Evolutionary conservation across 345 rosid species (phyloP).

Genomic region (Citrus unshiu): DNA sequence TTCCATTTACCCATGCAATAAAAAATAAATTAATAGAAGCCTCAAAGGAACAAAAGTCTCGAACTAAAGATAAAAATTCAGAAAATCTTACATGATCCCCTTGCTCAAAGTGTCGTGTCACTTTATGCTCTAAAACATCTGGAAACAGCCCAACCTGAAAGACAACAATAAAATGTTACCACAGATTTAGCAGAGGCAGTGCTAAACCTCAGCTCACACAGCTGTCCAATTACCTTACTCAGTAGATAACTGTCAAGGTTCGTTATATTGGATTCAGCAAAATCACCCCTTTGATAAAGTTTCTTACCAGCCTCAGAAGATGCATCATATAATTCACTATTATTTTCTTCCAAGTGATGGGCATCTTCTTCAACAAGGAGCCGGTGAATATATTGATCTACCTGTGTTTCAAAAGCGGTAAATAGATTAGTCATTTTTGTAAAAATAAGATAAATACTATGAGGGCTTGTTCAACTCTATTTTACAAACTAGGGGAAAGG

Average conservation of each 20-base stretch:
- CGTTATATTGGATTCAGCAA: slow-evolving; percentile 58
- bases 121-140: slow-evolving; percentile 78
- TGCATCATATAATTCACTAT: slow-evolving; percentile 48
- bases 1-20: slow-evolving; percentile 25
- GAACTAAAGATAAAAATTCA: background rate
- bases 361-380: slow-evolving; percentile 84
- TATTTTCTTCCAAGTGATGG: slow-evolving; percentile 26
- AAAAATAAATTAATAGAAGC: background rate
- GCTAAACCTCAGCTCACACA: slow-evolving; percentile 1
- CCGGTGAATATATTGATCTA: slow-evolving; percentile 77
- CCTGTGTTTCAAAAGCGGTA: slow-evolving; percentile 41
- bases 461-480: slow-evolving; percentile 1
- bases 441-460: background rate
- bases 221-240: slow-evolving; percentile 42
- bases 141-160: slow-evolving; percentile 83
- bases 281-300: slow-evolving; percentile 70
- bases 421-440: slow-evolving; percentile 9
- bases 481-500: background rate
- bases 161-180: slow-evolving; percentile 5
- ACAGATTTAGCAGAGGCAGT: background rate
- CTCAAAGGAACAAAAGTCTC: background rate
- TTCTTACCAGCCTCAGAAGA: slow-evolving; percentile 68
- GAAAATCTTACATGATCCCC: slow-evolving; percentile 61
- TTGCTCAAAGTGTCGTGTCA: slow-evolving; percentile 61
- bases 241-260: slow-evolving; percentile 56